Evolutionary conservation across 805 yeast genomes (phyloP), one percentile per base, ranked within the genome.

Genomic region (Lipomyces starkeyi): DNA sequence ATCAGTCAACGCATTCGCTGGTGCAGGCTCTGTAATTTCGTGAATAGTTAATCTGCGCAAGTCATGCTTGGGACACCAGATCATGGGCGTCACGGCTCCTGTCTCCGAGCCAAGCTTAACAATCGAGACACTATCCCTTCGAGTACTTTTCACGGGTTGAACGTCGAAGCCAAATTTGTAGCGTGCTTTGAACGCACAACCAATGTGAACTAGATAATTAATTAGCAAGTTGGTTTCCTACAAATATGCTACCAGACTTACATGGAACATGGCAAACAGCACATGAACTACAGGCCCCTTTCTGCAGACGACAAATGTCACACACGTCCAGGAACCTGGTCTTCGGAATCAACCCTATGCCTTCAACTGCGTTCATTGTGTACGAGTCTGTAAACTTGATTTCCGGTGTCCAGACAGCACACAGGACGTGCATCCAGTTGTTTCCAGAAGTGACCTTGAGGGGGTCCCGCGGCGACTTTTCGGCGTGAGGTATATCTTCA

Each of bases 361-460:
- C 85, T 29, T 77, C 73, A 7, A 84, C 77, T 0, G 88, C 88
- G 70, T 87, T 88, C 70, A 87, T 60, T 14, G 78, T 58, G 25
- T 74, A 67, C 0, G 81, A 43, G 69, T 83, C 79, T 0, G 82
- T 86, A 74, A 83, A 86, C 35, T 76, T 78, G 4, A 83, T 75
- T n/a, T 80, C 78, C 3, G 84, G 78, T 35, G 80, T 79, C 75
- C 88, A 87, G 0, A 90, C 61, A 0, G 93, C 88, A 78, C 98
- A 93, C 2, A 85, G 69, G 2, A 89, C 79, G 80, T 93, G 97
- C 43, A 88, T 87, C 97, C 97, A 93, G 66, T 83, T 81, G 0
- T 91, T 91, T 64, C 83, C 85, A 3, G 75, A 72, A 0, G 95
- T 87, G n/a, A 91, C 82, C 74, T 90, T 90, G 73, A 91, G 76